Base-by-base conservation (phyloP, 208 protist genomes). In the Leishmania braziliensis region DNA sequence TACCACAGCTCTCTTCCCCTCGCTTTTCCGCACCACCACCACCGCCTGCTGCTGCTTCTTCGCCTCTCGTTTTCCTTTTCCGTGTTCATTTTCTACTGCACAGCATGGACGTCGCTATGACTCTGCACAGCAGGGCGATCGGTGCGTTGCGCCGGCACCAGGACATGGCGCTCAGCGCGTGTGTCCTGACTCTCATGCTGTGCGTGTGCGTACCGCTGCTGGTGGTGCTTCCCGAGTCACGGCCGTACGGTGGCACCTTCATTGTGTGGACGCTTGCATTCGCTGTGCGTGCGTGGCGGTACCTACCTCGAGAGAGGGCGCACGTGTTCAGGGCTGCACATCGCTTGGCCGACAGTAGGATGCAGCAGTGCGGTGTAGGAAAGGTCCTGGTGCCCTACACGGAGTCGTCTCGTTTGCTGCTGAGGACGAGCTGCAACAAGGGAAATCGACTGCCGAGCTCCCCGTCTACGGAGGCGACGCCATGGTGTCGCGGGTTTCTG, bases 131-230 rank as follows among this genome's bases (percentile, higher is more conserved):
- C 69, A 54, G 20, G 69, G 69, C 23, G 46, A 48, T 73, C 36
- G n/a, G 46, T 43, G 36, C 80, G 8, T 51, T 85, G 39, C 36
- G 54, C 46, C 46, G 4, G 26, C 70, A 85, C 54, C 82, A 58
- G 62, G 66, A 81, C 63, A 36, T 16, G 36, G 65, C 75, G 5
- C 73, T 81, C 50, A 12, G 75, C 53, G 63, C 14, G 20, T 56
- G 43, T 0, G 39, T 81, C 4, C 60, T 85, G 77, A 6, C 63
- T 12, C 20, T 78, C 10, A 51, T 74, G 16, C 51, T 78, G 71
- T 72, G 48, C 12, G 82, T 81, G 10, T 85, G 82, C 46, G 77
- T 85, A 23, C 82, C 82, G 29, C 70, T 85, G 12, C 77, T 85
- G 48, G 69, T 69, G 10, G 33, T 74, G 2, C 58, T 85, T 39